Evolutionary conservation across 371 early-diverging fungal species (phyloP), one percentile per base, ranked within the genome.

Genomic region (Mortierella sp.): DNA sequence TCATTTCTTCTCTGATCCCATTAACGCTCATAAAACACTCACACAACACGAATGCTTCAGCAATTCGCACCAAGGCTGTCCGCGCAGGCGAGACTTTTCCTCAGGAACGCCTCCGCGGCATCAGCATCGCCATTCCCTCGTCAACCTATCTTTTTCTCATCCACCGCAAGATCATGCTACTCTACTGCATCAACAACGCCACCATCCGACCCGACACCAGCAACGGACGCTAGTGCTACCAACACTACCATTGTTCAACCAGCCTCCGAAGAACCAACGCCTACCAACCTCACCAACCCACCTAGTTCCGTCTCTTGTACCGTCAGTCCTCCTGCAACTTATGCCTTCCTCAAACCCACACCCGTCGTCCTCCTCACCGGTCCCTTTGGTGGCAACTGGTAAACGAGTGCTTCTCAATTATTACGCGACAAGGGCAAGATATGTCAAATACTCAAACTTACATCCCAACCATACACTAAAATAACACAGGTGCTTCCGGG

Each of bases 301-400:
- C 81, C 81, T 0, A 72, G 70, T 10, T 72, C 79, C 0, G 68
- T 81, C 34, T 55, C 81, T 7, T 84, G 85, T 57, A 81, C 82
- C 19, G 75, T 79, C 55, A 52, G 77, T 52, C 85, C 85, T 31
- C 85, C 85, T 7, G 0, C 73, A 10, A 84, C 85, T 6, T 81
- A 79, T 63, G 85, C 85, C 16, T 84, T 84, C 63, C 80, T 84
- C 74, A 84, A 84, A 73, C 85, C 85, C 19, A 84, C 82, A 7
- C 85, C 85, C 16, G 81, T 84, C n/a, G 85, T 84, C 24, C 79
- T 84, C n/a, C 44, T 84, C 50, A 84, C 85, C 4, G 85, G 79
- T 2, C 85, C 85, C 21, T 84, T 84, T 81, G 85, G 85, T n/a
- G 85, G 85, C 34, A 84, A 84, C 57, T 84, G 85, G 85, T 81